phyloP scores from a whole-genome alignment of 345 rosid species.

The Excoecaria cochinchinensis region DNA sequence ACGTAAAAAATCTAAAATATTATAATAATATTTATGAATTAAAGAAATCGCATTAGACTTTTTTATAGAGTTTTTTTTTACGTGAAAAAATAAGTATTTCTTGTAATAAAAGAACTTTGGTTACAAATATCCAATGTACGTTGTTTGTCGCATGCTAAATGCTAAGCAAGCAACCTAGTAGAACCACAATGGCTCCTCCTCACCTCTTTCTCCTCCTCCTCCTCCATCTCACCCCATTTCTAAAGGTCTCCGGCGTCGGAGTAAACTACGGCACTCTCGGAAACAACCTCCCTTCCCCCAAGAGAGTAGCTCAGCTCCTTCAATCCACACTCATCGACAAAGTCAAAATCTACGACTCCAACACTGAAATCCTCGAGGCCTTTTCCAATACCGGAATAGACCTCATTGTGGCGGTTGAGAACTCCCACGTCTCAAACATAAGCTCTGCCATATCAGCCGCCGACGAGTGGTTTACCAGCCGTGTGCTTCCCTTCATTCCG shows the following conservation, averaged over 20 bases:
- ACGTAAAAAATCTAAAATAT: no score
- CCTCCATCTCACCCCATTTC: neutral
- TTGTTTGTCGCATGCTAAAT: conserved; percentile 3
- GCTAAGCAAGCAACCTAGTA: no score
- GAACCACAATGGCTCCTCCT: conserved; percentile 13
- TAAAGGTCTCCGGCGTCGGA: conserved; percentile 30
- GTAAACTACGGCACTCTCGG: conserved; percentile 67
- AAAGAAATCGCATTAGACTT: no score
- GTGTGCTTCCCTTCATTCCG: conserved; percentile 56
- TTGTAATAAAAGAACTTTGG: no score
- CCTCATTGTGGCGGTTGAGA: conserved; percentile 57
- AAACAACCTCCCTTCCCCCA: conserved; percentile 63
- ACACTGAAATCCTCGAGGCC: conserved; percentile 63
- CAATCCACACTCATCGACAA: conserved; percentile 63
- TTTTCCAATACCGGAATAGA: conserved; percentile 67
- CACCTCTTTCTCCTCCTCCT: neutral
- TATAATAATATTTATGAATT: no score
- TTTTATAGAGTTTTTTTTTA: no score
- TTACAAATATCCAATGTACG: conserved; percentile 2
- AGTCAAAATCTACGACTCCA: conserved; percentile 63
- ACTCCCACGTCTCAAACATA: conserved; percentile 47
- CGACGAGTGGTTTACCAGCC: conserved; percentile 49
- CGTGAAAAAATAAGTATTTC: no score
- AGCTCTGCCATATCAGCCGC: conserved; percentile 45
- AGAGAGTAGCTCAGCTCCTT: conserved; percentile 61